Evolutionary conservation across 2,329 filamentous ascomycete genomes (phyloP).

Genomic region (Neofusicoccum kwambonambiense): DNA sequence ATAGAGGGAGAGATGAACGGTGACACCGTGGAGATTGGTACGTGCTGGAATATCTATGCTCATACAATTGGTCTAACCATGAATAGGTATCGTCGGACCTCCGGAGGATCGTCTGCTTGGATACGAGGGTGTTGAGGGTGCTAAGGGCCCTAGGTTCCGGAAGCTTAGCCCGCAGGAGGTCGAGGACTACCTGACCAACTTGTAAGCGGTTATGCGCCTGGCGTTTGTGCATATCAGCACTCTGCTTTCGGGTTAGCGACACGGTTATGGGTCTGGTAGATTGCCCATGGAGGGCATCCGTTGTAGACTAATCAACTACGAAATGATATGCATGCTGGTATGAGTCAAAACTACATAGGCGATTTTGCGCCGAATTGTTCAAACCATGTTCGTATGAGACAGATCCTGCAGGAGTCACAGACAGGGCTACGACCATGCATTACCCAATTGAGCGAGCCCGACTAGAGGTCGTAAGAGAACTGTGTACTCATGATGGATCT

Average conservation of each 20-base stretch:
- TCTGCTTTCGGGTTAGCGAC: slow-evolving; percentile 13
- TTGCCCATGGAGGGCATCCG: slow-evolving; percentile 1
- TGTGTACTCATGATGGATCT: no score
- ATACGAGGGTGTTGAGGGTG: slow-evolving; percentile 83
- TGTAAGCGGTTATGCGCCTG: slow-evolving; percentile 51
- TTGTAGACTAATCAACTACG: slow-evolving; percentile 18
- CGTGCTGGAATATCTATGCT: slow-evolving; percentile 30
- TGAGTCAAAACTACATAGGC: not conserved
- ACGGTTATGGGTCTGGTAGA: slow-evolving; percentile 9
- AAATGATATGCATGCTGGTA: slow-evolving; percentile 15
- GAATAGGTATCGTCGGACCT: slow-evolving; percentile 85
- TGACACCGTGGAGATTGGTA: slow-evolving; percentile 96
- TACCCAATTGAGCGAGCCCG: no score
- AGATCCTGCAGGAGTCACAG: no score
- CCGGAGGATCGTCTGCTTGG: slow-evolving; percentile 92
- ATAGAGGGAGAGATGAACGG: slow-evolving; percentile 99
- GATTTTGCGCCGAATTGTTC: no score
- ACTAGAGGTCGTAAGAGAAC: no score
- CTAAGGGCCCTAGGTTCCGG: slow-evolving; percentile 81
- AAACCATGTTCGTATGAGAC: no score
- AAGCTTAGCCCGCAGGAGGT: slow-evolving; percentile 97
- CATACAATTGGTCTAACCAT: slow-evolving; percentile 25
- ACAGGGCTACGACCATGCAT: no score
- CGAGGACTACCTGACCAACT: slow-evolving; percentile 98
- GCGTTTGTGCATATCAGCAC: slow-evolving; percentile 16